Evolutionary conservation across 2,329 filamentous ascomycete genomes (phyloP).

Genomic region (Dryadomyces quercus-mongolicae): DNA sequence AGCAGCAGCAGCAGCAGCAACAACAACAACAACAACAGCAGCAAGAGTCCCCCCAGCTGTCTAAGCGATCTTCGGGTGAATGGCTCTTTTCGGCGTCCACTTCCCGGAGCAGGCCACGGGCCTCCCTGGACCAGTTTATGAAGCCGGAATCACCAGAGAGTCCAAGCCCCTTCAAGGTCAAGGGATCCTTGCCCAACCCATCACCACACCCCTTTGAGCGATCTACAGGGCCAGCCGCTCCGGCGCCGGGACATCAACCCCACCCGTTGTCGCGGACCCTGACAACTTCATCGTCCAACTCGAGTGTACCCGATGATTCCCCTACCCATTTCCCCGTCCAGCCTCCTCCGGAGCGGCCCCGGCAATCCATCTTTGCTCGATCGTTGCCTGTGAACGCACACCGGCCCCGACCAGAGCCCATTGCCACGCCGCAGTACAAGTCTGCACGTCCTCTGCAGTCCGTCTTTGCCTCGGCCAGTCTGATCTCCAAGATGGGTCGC

Average conservation of each 20-base stretch:
- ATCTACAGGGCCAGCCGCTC: slow-evolving; percentile 9
- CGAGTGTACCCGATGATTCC: slow-evolving; percentile 63
- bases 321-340: slow-evolving; percentile 49
- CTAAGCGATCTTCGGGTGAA: slow-evolving; percentile 7
- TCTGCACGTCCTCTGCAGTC: slow-evolving; percentile 63
- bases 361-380: slow-evolving; percentile 51
- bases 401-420: slow-evolving; percentile 31
- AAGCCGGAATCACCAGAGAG: slow-evolving; percentile 51
- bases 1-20: slow-evolving; percentile 6
- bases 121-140: slow-evolving; percentile 69
- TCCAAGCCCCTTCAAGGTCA: slow-evolving; percentile 50
- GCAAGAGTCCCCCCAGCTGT: not conserved
- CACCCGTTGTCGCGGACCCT: slow-evolving; percentile 81
- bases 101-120: slow-evolving; percentile 53
- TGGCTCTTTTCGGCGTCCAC: slow-evolving; percentile 35
- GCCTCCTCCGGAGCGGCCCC: slow-evolving; percentile 35
- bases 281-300: slow-evolving; percentile 75
- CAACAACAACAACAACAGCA: slow-evolving; percentile 2
- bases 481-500: slow-evolving; percentile 90
- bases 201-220: slow-evolving; percentile 37
- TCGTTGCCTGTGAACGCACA: slow-evolving; percentile 59
- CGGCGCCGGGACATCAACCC: slow-evolving; percentile 34
- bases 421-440: slow-evolving; percentile 68
- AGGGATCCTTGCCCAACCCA: slow-evolving; percentile 38
- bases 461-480: slow-evolving; percentile 86